These are phyloP conservation scores for Cladosporium sp. DNA, from an alignment of 2,329 filamentous ascomycete genomes.

Conservation along the genomic window DNA sequence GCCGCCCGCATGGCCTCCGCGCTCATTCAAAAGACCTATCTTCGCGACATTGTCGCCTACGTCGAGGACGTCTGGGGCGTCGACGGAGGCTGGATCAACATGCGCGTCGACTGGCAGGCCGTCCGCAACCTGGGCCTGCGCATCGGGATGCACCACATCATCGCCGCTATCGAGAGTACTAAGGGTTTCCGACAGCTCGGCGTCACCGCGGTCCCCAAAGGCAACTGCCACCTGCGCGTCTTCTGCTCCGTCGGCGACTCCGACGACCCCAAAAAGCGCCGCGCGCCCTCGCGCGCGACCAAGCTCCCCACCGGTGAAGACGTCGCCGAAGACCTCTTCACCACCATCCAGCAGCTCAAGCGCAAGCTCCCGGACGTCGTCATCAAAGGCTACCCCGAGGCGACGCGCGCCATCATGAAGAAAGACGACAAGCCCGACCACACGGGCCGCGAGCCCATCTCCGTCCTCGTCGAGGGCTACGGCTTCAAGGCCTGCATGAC, in stretches of 20 bases:
- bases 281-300: constrained; percentile 26
- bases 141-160: constrained; percentile 66
- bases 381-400: constrained; percentile 83
- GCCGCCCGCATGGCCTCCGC: constrained; percentile 88
- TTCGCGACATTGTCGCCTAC: constrained; percentile 72
- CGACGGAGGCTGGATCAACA: constrained; percentile 66
- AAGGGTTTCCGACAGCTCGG: constrained; percentile 66
- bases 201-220: constrained; percentile 22
- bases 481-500: constrained; percentile 85
- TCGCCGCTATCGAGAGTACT: constrained; percentile 67
- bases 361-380: constrained; percentile 74
- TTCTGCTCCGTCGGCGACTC: constrained; percentile 53
- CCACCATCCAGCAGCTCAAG: constrained; percentile 79
- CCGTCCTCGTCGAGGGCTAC: constrained; percentile 83
- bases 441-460: constrained; percentile 51
- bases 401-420: constrained; percentile 80
- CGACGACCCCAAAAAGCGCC: constrained; percentile 23
- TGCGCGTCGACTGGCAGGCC: constrained; percentile 74
- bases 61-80: constrained; percentile 87
- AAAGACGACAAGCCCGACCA: constrained; percentile 62
- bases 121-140: constrained; percentile 78
- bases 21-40: constrained; percentile 88
- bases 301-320: constrained; percentile 35
- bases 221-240: constrained; percentile 56
- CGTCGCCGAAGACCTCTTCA: constrained; percentile 58